phyloP scores from a whole-genome alignment of 2,329 filamentous ascomycete species.

The Plenodomus tracheiphilus region DNA sequence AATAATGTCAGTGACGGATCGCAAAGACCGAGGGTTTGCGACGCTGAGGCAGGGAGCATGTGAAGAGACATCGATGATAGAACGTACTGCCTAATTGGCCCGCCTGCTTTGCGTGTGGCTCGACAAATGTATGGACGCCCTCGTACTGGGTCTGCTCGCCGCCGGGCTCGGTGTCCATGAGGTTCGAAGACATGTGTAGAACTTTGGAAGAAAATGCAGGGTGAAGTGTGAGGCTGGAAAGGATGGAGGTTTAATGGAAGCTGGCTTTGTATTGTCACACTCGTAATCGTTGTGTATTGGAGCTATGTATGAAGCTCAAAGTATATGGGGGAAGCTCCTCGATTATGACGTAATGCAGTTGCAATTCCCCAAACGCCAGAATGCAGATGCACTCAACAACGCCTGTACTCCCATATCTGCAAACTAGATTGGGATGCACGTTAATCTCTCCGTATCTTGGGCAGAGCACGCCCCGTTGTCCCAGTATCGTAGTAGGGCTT shows the following conservation, averaged over 20 bases:
- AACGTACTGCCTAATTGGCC: slow-evolving; percentile 60
- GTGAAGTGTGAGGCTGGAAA: neutral
- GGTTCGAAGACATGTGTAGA: slow-evolving; percentile 53
- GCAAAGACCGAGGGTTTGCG: neutral
- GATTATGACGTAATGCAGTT: slow-evolving; percentile 19
- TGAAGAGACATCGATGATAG: neutral
- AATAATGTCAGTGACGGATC: slow-evolving; percentile 2
- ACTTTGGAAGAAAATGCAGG: neutral
- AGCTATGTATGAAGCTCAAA: slow-evolving; percentile 14
- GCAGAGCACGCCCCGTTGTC: neutral
- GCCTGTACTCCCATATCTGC: neutral
- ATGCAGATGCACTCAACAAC: neutral
- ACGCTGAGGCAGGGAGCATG: neutral
- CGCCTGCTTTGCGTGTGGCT: slow-evolving; percentile 56
- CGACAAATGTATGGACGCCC: slow-evolving; percentile 55
- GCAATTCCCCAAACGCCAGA: neutral
- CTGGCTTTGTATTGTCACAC: neutral
- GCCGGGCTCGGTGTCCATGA: slow-evolving; percentile 63
- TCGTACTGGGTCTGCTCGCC: slow-evolving; percentile 67
- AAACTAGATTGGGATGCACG: neutral
- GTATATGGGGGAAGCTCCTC: slow-evolving; percentile 4
- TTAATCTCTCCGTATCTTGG: neutral
- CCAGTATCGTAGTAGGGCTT: neutral
- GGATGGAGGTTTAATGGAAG: too few species aligned
- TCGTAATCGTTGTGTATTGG: slow-evolving; percentile 2